Evolutionary conservation across 202 grass and related monocot genomes (phyloP), one percentile per base, ranked within the genome.

Genomic region (Bolboschoenoplectus hybrid): DNA sequence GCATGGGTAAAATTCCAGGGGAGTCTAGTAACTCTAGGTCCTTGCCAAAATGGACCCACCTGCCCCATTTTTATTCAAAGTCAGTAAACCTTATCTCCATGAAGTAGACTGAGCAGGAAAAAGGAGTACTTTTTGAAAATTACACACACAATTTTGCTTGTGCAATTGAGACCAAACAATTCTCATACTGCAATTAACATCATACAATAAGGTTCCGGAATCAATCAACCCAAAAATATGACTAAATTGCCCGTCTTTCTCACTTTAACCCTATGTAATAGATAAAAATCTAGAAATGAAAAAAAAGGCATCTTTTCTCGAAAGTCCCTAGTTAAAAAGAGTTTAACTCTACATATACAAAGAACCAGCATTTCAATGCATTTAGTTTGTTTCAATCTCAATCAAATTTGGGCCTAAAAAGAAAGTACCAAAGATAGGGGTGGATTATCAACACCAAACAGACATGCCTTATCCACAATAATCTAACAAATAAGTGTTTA

Each of bases 1-100:
- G 85, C 97, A 98, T 98, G 68, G 97, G 89, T 82, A 98, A 92
- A 82, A 96, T 98, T 81, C 95, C 95, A 85, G 95, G 95, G 17
- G 95, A 97, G 86, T 97, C 95, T 82, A 97, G 88, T 65, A 98
- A 87, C 85, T 96, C 91, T 74, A 98, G 69, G 80, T 98, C 97
- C 69, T 91, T 98, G 47, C 93, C 92, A 6, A 96, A 98, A 84
- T 85, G 93, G 86, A 98, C 93, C 93, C 93, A 96, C 86, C 97
- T 98, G 88, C 85, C 39, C 55, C 58, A 83, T 39, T 79, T 40
- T 38, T 52, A 75, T 77, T 12, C 32, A 55, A 75, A 55, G 11
- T 53, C 73, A 36, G 32, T 7, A 38, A 53, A 77, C 47, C 11
- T 49, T 77, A 55, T 77, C 55, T 16, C n/a, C 10, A 3, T 77